Evolutionary conservation across 768 basidiomycete species (phyloP), one percentile per base, ranked within the genome.

Genomic region (Termitomyces titanicus): DNA sequence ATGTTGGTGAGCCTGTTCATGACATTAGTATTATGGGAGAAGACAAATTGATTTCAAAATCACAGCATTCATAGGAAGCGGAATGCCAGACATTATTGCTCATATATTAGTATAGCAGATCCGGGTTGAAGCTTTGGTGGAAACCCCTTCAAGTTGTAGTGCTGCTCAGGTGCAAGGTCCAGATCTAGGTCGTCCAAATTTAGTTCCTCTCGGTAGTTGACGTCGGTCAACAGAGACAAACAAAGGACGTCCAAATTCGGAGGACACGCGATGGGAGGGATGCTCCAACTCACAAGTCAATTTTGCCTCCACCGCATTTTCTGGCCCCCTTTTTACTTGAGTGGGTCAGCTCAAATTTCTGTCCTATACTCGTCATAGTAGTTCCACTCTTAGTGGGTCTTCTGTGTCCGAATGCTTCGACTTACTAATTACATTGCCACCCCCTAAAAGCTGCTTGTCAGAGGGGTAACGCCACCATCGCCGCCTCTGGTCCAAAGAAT

Each of bases 1-100:
- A 70, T 92, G 89, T 63, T 87, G 84, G 68, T 93, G 88, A 20
- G 91, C 90, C 89, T 92, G 67, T 54, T 35, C 42, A 48, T 51
- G 38, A 58, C 45, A 47, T 58, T 13, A 58, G 56, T 43, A 25
- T 6, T 45, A 13, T 38, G 22, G 13, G 49, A 33, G 34, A 51
- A 10, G 20, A 7, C 31, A 8, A 34, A 45, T 51, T 9, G 49
- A 39, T 38, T 35, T 24, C n/a, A 11, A 24, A 66, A 71, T 73
- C 64, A 83, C 82, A 35, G 75, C 68, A 63, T 81, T 79, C 73
- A 84, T 73, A 24, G 82, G 79, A 52, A 76, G 76, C 39, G 80
- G 73, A 56, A 72, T 73, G 43, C 64, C 54, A 33, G 54, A 53
- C 61, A 64, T 60, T n/a, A 6, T 27, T 25, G 59, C 18, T 52